A percentile compares a stretch with the other conserved stretches of the same genome.
Evolutionary conservation across 805 yeast species (phyloP).

Genomic region (Wickerhamiella slavikovae): DNA sequence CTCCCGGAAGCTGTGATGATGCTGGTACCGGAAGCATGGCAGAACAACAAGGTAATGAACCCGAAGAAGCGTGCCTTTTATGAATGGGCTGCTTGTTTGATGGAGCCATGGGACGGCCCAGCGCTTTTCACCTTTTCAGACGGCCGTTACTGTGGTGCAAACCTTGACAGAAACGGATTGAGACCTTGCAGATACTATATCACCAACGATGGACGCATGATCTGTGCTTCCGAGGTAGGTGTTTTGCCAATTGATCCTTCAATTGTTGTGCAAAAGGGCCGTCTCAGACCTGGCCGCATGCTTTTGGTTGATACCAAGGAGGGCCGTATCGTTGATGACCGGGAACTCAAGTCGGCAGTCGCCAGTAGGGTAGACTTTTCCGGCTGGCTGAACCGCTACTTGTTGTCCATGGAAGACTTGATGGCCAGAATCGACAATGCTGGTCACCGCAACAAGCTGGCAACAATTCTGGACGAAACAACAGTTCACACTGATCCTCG

Average conservation of each 20-base stretch:
- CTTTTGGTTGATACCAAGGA: conserved; percentile 80
- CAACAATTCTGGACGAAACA: conserved; percentile 10
- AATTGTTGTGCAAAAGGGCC: conserved; percentile 70
- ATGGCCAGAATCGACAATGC: conserved; percentile 32
- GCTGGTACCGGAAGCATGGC: conserved; percentile 97
- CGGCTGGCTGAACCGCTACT: conserved; percentile 76
- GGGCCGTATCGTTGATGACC: conserved; percentile 85
- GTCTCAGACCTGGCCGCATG: conserved; percentile 93
- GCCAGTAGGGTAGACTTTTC: conserved; percentile 76
- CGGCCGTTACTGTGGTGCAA: conserved; percentile 96
- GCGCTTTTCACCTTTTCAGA: conserved; percentile 92
- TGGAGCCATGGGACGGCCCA: conserved; percentile 99
- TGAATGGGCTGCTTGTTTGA: conserved; percentile 97
- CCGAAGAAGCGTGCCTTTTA: conserved; percentile 84
- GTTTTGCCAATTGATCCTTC: conserved; percentile 78
- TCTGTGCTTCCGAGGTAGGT: conserved; percentile 97
- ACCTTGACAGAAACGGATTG: conserved; percentile 88
- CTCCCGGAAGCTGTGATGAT: conserved; percentile 95
- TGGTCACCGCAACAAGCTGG: conserved; percentile 12
- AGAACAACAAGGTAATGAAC: conserved; percentile 67
- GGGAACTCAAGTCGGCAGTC: conserved; percentile 62
- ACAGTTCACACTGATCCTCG: conserved; percentile 67
- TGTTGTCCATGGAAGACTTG: conserved; percentile 68
- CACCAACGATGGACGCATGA: conserved; percentile 84
- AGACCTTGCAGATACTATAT: conserved; percentile 97